These are phyloP conservation scores for Zoysia pacifica DNA, from an alignment of 176 grass and related monocot species.

Conservation along the genomic window DNA sequence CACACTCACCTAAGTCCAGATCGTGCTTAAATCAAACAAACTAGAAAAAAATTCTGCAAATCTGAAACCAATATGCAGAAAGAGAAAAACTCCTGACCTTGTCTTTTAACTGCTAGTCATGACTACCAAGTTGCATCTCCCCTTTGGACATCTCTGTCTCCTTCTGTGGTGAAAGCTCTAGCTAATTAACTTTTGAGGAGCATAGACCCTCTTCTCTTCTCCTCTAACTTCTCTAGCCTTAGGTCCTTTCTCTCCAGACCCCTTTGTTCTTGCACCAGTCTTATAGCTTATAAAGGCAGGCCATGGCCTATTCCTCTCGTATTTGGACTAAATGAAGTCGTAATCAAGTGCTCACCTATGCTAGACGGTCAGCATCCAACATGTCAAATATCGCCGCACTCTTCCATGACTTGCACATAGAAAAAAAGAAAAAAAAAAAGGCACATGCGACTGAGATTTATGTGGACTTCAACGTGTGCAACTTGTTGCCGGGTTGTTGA, in stretches of 20 bases:
- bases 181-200: constrained; percentile 16
- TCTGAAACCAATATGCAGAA: background rate
- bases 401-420: constrained; percentile 50
- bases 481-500: constrained; percentile 54
- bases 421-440: constrained; percentile 38
- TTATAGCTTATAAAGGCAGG: constrained; percentile 51
- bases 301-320: constrained; percentile 34
- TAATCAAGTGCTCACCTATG: constrained; percentile 61
- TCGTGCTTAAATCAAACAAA: background rate
- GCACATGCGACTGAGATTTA: constrained; percentile 41
- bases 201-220: constrained; percentile 17
- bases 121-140: constrained; percentile 30
- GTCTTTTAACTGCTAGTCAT: constrained; percentile 23
- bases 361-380: constrained; percentile 56
- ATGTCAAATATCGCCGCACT: constrained; percentile 62
- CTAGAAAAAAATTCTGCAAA: constrained; percentile 16
- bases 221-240: constrained; percentile 12
- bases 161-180: constrained; percentile 20
- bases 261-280: constrained; percentile 31
- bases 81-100: constrained; percentile 37
- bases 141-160: constrained; percentile 40
- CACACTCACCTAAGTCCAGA: background rate
- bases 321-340: constrained; percentile 61
- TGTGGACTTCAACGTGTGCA: constrained; percentile 70
- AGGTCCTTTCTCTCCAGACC: constrained; percentile 10